These are phyloP conservation scores for Tetrapisispora fleetii DNA, from an alignment of 805 yeast genomes.

Conservation along the genomic window DNA sequence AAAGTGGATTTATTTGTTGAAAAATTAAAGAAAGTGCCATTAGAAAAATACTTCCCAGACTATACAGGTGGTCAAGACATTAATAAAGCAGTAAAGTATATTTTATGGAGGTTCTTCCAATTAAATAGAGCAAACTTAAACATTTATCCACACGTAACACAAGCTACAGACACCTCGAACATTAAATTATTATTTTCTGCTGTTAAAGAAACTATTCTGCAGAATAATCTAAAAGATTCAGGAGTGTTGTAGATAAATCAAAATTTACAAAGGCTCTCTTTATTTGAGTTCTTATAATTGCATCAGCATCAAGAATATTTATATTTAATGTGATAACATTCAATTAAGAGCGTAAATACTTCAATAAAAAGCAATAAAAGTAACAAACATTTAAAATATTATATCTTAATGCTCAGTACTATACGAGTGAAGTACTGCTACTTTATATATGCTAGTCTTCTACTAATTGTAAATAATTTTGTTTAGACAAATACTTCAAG, in stretches of 20 bases:
- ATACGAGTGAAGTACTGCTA: neutral
- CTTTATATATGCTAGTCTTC: neutral
- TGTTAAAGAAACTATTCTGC: slow-evolving; percentile 69
- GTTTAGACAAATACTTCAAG: slow-evolving; percentile 9
- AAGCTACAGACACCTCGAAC: slow-evolving; percentile 88
- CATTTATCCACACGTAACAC: slow-evolving; percentile 85
- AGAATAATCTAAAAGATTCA: slow-evolving; percentile 64
- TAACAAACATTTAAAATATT: neutral
- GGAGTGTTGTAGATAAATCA: slow-evolving; percentile 42
- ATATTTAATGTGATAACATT: neutral
- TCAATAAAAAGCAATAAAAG: neutral
- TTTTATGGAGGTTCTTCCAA: slow-evolving; percentile 81
- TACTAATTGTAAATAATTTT: neutral
- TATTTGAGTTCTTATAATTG: neutral
- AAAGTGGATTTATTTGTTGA: slow-evolving; percentile 86
- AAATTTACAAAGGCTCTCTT: neutral
- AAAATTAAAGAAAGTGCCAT: slow-evolving; percentile 70
- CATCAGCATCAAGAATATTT: neutral
- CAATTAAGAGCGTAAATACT: neutral
- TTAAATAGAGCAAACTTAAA: slow-evolving; percentile 73
- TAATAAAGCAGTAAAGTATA: slow-evolving; percentile 83
- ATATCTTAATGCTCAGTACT: neutral
- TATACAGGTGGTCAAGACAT: slow-evolving; percentile 85
- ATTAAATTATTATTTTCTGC: slow-evolving; percentile 80
- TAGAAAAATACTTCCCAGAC: slow-evolving; percentile 79